Conservation (phyloP, 202 grass and related monocot genomes). For the Tripidium arundinaceum region DNA sequence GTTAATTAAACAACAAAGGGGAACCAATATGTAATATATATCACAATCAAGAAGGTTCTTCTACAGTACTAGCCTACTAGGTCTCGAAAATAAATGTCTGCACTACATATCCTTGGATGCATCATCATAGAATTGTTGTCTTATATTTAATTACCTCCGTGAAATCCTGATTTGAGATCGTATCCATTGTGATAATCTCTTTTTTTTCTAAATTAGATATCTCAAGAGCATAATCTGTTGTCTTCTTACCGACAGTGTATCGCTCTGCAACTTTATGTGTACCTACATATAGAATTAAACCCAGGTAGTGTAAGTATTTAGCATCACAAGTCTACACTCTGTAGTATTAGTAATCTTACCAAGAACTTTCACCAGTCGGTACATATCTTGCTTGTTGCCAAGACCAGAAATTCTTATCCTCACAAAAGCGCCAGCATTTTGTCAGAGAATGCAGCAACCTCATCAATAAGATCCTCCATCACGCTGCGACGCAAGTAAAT, state of each 20-base stretch:
- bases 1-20: slow-evolving; percentile 25
- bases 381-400: slow-evolving; percentile 95
- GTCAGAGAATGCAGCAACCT: slow-evolving; percentile 54
- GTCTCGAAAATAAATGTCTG: not conserved
- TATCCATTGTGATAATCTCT: slow-evolving; percentile 84
- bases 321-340: not conserved
- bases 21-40: not conserved
- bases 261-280: slow-evolving; percentile 67
- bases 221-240: slow-evolving; percentile 79
- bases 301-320: slow-evolving; percentile 32
- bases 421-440: slow-evolving; percentile 87
- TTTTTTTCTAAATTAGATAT: slow-evolving; percentile 95
- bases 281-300: slow-evolving; percentile 61
- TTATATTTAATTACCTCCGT: slow-evolving; percentile 56
- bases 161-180: slow-evolving; percentile 96
- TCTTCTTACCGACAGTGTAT: slow-evolving; percentile 91
- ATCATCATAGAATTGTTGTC: not conserved
- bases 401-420: slow-evolving; percentile 77
- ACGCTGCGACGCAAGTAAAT: slow-evolving; percentile 84
- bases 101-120: slow-evolving; percentile 4
- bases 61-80: not conserved
- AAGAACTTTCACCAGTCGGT: slow-evolving; percentile 91
- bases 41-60: not conserved
- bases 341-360: slow-evolving; percentile 49
- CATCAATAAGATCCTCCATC: slow-evolving; percentile 85